A percentile compares a stretch with the other conserved stretches of the same genome.
Conservation (phyloP, 1,139 yeast species). For the Diutina neorugosa region DNA sequence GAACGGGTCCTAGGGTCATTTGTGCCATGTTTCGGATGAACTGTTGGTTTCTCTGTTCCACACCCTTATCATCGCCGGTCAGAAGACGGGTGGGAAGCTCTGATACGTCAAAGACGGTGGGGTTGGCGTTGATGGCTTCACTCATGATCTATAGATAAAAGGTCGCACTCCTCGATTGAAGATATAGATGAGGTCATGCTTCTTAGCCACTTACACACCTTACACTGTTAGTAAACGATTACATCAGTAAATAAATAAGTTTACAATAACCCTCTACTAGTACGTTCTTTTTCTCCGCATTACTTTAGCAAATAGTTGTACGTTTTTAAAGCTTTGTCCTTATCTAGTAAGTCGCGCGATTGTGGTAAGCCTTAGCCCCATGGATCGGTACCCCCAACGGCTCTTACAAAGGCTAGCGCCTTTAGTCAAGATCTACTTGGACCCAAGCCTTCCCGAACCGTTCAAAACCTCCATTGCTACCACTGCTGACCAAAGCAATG, state of each 20-base stretch:
- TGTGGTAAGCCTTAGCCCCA: background rate
- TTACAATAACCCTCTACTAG: too few species aligned
- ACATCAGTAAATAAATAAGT: too few species aligned
- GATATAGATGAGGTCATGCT: background rate
- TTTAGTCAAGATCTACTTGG: background rate
- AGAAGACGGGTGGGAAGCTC: slow-evolving; percentile 58
- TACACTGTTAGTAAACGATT: too few species aligned
- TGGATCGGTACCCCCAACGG: slow-evolving; percentile 3
- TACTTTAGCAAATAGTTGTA: too few species aligned
- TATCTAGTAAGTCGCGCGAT: background rate
- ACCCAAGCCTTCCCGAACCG: background rate
- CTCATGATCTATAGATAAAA: too few species aligned
- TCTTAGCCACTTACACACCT: too few species aligned
- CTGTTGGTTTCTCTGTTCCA: slow-evolving; percentile 10
- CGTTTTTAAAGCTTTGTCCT: background rate
- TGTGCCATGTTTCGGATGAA: slow-evolving; percentile 13
- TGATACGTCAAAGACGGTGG: slow-evolving; percentile 67
- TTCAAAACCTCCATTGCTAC: background rate
- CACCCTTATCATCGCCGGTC: slow-evolving; percentile 10
- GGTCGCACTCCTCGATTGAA: too few species aligned
- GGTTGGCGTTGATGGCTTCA: slow-evolving; percentile 88
- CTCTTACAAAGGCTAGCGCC: slow-evolving; percentile 2
- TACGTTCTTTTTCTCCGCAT: too few species aligned
- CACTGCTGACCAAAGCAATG: background rate
- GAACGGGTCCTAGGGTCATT: slow-evolving; percentile 13